phyloP scores from a whole-genome alignment of 768 basidiomycete genomes.

The Russula sp. region DNA sequence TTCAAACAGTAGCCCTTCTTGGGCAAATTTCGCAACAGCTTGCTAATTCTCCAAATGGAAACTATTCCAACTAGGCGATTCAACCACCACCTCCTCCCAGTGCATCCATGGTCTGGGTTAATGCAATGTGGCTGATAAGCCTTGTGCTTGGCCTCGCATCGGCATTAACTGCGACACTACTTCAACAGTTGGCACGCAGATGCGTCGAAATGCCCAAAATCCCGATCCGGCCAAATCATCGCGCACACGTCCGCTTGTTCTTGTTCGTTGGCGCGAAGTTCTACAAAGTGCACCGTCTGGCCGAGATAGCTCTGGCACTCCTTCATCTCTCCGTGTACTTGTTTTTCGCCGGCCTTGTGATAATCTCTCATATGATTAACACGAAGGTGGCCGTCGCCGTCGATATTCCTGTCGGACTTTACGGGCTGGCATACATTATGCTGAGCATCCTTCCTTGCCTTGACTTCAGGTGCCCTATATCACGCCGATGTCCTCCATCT shows the following conservation, averaged over 20 bases:
- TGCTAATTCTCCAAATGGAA: too few species aligned
- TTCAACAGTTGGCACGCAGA: background rate
- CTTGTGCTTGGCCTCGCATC: background rate
- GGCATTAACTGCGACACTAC: background rate
- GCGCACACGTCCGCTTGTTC: background rate
- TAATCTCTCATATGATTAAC: background rate
- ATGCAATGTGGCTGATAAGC: background rate
- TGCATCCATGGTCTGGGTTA: background rate
- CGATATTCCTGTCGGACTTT: background rate
- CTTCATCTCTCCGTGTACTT: background rate
- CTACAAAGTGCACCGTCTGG: background rate
- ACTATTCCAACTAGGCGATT: background rate
- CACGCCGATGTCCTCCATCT: background rate
- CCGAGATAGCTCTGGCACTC: too few species aligned
- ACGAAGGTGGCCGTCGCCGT: background rate
- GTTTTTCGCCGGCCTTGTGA: background rate
- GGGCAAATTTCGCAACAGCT: too few species aligned
- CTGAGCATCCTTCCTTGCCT: background rate
- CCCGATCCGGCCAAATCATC: background rate
- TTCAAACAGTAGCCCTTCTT: too few species aligned
- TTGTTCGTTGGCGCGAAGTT: background rate
- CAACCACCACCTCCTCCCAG: background rate
- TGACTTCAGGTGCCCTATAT: background rate
- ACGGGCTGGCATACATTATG: background rate
- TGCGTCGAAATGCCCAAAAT: background rate